A percentile compares a stretch with the other conserved stretches of the same genome.
These are phyloP conservation scores for Phytophthora cactorum DNA, from an alignment of 352 stramenopile genomes.

Conservation along the genomic window DNA sequence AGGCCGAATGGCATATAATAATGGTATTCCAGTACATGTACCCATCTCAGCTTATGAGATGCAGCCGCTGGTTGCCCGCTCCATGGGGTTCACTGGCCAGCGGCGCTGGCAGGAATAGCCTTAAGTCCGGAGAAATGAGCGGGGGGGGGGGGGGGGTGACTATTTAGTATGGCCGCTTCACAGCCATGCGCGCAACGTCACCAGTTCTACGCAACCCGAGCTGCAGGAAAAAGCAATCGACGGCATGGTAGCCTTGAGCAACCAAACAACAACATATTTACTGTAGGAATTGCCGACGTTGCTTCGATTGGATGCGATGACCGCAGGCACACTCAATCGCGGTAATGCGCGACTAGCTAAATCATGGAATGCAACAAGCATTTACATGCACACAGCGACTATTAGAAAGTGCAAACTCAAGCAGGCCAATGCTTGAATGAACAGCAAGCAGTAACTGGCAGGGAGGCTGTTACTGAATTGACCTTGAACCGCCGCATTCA, in stretches of 20 bases:
- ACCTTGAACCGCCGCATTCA: neutral
- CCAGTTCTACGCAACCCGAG: neutral
- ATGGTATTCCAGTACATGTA: neutral
- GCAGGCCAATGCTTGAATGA: neutral
- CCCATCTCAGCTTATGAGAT: slow-evolving; percentile 26
- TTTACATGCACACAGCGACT: too few species aligned
- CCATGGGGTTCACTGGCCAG: slow-evolving; percentile 23
- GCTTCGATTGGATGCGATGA: neutral
- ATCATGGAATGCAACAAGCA: slow-evolving; percentile 1
- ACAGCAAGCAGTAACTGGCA: neutral
- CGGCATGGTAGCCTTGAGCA: neutral
- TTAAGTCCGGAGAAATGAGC: slow-evolving; percentile 16
- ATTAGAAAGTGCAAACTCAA: neutral
- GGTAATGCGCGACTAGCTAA: slow-evolving; percentile 1
- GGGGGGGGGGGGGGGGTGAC: neutral
- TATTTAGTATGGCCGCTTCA: slow-evolving; percentile 1
- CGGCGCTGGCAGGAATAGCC: slow-evolving; percentile 9
- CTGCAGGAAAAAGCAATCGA: too few species aligned
- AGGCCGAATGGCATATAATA: neutral
- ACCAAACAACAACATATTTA: neutral
- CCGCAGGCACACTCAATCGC: neutral
- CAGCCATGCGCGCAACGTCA: slow-evolving; percentile 19
- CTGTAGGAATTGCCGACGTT: neutral
- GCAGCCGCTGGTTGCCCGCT: slow-evolving; percentile 6
- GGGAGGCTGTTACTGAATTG: neutral